Base-by-base conservation (phyloP, 1,284 basidiomycete species). In the Cutaneotrichosporon mucoides region DNA sequence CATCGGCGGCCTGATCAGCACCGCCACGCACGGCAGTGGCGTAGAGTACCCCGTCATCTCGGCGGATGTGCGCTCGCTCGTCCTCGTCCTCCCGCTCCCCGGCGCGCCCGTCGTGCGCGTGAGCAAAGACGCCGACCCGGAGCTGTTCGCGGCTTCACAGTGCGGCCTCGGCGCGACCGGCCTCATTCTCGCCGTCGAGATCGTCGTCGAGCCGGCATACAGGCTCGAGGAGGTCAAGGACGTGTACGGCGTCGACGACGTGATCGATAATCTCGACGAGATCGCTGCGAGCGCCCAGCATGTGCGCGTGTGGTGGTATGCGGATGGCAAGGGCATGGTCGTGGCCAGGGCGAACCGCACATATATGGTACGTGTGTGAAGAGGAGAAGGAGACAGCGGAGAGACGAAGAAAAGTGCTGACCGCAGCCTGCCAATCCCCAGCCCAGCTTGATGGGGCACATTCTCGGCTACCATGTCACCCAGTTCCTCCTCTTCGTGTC, bases 101-200 rank as follows among this genome's bases (percentile, higher is more conserved):
- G 73, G 73, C 16, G 69, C 70, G 24, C 75, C 75, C 0, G 53
- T 75, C 3, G 72, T 71, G n/a, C 58, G 55, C 11, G 67, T 62
- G 2, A 68, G 65, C 2, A 53, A 62, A 0, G 61, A 53, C 1
- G 83, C 87, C 57, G 81, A 83, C 61, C 66, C 84, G 6, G 91
- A 93, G 56, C 83, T 99, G 41, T 99, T 98, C 81, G 82, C 86
- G 64, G 92, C 95, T 1, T 88, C 89, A n/a, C 82, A 96, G 36
- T 98, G 94, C 70, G 93, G 93, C 1, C 82, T 99, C 15, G 96
- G 95, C n/a, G 83, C 86, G 44, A 97, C 95, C 0, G 96, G 95
- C 13, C 81, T 99, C 63, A 89, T 99, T 68, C 81, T 95, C 34
- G 81, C 83, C 35, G 84, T 96, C 44, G 85, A 87, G 62, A 80